Conservation (phyloP, 2,329 filamentous ascomycete genomes). For the Colletotrichum somersetense region DNA sequence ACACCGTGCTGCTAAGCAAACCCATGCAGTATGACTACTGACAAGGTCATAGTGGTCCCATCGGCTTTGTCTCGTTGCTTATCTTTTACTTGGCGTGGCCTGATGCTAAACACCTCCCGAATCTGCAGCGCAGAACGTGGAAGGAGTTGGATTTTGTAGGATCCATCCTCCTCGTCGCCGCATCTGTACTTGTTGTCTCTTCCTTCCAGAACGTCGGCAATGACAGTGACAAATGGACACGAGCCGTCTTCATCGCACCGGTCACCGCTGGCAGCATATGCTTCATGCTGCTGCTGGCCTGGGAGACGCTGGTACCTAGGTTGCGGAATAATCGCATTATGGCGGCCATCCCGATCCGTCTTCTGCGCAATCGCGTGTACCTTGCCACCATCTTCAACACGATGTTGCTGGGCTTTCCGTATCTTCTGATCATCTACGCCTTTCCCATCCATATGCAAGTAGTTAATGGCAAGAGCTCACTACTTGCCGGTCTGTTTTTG, state of each 20-base stretch:
- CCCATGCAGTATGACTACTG: not conserved
- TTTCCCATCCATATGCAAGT: conserved; percentile 65
- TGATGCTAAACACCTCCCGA: conserved; percentile 53
- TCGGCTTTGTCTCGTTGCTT: conserved; percentile 60
- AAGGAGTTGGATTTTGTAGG: conserved; percentile 66
- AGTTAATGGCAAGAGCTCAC: conserved; percentile 60
- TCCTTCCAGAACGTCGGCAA: conserved; percentile 66
- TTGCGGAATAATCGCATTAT: conserved; percentile 51
- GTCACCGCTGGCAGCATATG: conserved; percentile 53
- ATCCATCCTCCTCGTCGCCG: conserved; percentile 64
- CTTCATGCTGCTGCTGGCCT: conserved; percentile 55
- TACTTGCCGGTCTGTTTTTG: conserved; percentile 64
- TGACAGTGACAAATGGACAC: conserved; percentile 55
- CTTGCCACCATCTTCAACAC: conserved; percentile 58
- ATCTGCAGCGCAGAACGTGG: conserved; percentile 57
- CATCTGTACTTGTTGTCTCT: conserved; percentile 68
- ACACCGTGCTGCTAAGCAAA: not conserved
- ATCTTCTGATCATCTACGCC: conserved; percentile 61
- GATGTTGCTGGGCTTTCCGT: conserved; percentile 63
- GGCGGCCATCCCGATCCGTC: conserved; percentile 61
- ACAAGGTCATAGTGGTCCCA: conserved; percentile 53
- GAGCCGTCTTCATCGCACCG: conserved; percentile 57
- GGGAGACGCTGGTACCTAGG: conserved; percentile 52
- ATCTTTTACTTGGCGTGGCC: conserved; percentile 67
- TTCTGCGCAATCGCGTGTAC: conserved; percentile 63